Base-by-base conservation (phyloP, 805 yeast species). In the Candida suzukii region DNA sequence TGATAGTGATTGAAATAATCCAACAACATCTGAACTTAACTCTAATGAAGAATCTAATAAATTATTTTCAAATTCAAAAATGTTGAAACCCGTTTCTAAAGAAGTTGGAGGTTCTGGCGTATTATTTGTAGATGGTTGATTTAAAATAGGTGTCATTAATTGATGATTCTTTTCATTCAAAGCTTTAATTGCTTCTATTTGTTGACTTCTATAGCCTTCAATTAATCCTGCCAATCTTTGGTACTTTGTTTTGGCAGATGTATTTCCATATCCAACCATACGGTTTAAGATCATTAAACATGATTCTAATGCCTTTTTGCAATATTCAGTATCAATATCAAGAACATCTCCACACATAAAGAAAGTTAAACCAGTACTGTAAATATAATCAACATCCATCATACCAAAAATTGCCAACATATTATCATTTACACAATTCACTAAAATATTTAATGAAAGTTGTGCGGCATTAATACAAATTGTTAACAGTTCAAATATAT, bases 381-480 rank as follows among this genome's bases (percentile, higher is more conserved):
- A 53, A 19, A 55, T 35, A 36, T 56, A 56, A 41, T 56, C 59
- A 29, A 55, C 44, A 43, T 56, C 61, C 56, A 56, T 50, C n/a
- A 53, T 54, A 20, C 58, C 61, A 44, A 47, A 54, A 3, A 47
- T 39, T 2, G 59, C 61, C 21, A 56, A 30, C 20, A 49, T 46
- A 11, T 46, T 46, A 16, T 52, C 51, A 30, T 49, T 48, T 38
- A 44, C 43, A 37, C 55, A 49, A 5, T 46, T 39, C 7, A 37
- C 40, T 12, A 51, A 35, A 13, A 52, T 48, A 29, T 44, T 44
- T 3, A 47, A 45, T 2, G 54, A 49, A 46, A 51, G 43, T 30
- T 55, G 56, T 2, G 59, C 59, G 3, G 59, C 54, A 32, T 55
- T 56, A 26, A 53, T 28, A 39, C 59, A 54, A 18, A 53, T 51